Base-by-base conservation (phyloP, 345 rosid genomes). In the Salix exigua region DNA sequence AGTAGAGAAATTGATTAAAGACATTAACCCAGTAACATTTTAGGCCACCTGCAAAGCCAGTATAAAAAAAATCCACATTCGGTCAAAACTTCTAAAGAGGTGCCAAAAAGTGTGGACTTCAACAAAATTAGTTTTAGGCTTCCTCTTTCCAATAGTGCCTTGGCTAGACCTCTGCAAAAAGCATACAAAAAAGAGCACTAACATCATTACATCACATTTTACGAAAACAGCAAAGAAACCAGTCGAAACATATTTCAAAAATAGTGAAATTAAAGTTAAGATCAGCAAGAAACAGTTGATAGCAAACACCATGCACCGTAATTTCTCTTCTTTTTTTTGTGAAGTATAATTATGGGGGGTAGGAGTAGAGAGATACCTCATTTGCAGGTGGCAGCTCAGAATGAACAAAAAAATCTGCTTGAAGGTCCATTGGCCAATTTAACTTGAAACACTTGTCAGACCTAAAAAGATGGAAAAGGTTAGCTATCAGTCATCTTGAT, bases 71-170 rank as follows among this genome's bases (percentile, higher is more conserved):
- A 96, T 92, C 99, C 99, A 96, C 99, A 92, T 90, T 46, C 99
- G 90, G 73, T 96, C 99, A 75, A 96, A 96, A 85, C 95, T 94
- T 82, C 99, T 86, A 80, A 78, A 96, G 9, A 96, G 92, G 85
- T 96, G 92, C 92, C 89, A 91, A 88, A 96, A 96, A 6, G 99
- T 94, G 35, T 97, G 97, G 76, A 88, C 92, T 91, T 96, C 99
- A 74, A 96, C 99, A 90, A 96, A 96, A 85, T 94, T 93, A 65
- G 97, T 91, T 86, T 96, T 96, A 67, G 99, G 96, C 83, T 90
- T 89, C 79, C 80, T 82, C 88, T 88, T 91, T 64, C 90, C 88
- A 40, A 35, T 37, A 51, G 78, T 14, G 7, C 75, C 80, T 85
- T 82, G 93, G 66, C 82, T 87, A 74, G 80, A 84, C 79, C 85